Conservation (phyloP, 441 rosid species). For the Pelargonium myrrhifolium region DNA sequence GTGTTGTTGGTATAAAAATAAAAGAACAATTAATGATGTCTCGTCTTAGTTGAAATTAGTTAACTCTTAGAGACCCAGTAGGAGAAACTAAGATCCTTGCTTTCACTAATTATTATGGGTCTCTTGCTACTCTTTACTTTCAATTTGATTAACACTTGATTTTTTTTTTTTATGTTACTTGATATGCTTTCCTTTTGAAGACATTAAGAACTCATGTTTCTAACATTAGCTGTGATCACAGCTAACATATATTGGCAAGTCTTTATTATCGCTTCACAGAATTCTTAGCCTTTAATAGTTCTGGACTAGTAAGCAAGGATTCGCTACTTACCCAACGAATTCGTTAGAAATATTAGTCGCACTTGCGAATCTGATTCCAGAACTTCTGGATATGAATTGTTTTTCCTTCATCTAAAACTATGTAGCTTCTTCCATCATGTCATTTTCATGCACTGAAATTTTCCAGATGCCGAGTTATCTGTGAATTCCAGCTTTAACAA, state of each 20-base stretch:
- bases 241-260: neutral
- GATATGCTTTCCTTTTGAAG: too few relatives aligned
- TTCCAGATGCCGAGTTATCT: neutral
- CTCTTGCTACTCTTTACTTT: neutral
- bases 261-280: neutral
- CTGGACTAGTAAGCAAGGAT: too few relatives aligned
- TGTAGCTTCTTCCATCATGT: neutral
- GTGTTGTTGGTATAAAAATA: too few relatives aligned
- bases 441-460: conserved; percentile 4
- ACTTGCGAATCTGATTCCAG: too few relatives aligned
- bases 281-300: neutral
- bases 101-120: neutral
- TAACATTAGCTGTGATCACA: neutral
- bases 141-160: neutral
- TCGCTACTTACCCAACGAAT: too few relatives aligned
- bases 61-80: neutral
- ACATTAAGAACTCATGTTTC: neutral
- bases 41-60: neutral
- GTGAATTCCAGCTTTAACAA: conserved; percentile 20
- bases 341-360: too few relatives aligned
- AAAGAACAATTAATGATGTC: neutral
- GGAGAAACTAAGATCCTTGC: neutral
- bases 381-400: neutral
- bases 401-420: neutral
- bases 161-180: neutral